A percentile compares a stretch with the other conserved stretches of the same genome.
Evolutionary conservation across 306 rosid species (phyloP).

Genomic region (Acmispon strigosus): DNA sequence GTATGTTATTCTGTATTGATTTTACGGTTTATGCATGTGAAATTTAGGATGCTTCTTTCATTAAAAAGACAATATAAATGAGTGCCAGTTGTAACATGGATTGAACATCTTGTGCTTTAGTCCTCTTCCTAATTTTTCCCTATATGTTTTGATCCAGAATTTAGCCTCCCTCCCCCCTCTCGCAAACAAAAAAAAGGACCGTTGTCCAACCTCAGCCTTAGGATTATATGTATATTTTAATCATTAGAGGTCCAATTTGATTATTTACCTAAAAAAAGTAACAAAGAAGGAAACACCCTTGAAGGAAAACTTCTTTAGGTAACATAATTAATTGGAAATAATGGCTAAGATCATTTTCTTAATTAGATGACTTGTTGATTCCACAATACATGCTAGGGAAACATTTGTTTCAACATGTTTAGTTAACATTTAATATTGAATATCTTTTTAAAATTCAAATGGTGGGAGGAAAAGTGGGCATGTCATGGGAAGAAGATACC

Average conservation of each 20-base stretch:
- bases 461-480: too few species aligned
- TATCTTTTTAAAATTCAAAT: too few species aligned
- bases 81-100: neutral
- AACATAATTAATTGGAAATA: too few species aligned
- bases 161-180: neutral
- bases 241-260: neutral
- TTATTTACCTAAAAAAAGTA: neutral
- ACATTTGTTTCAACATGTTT: too few species aligned
- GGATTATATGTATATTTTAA: neutral
- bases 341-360: too few species aligned
- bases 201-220: neutral
- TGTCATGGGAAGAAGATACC: too few species aligned
- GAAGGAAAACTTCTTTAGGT: too few species aligned
- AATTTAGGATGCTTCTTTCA: neutral
- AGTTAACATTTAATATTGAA: too few species aligned
- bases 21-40: constrained; percentile 13
- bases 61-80: neutral
- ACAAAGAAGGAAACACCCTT: neutral
- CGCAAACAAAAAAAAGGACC: neutral
- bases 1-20: constrained; percentile 40
- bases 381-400: too few species aligned
- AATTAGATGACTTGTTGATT: too few species aligned
- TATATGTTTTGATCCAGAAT: neutral
- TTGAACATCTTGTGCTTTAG: neutral
- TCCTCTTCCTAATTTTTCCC: neutral